A percentile compares a stretch with the other conserved stretches of the same genome.
phyloP scores from a whole-genome alignment of 2,329 filamentous ascomycete genomes.

The Exophiala aquamarina region DNA sequence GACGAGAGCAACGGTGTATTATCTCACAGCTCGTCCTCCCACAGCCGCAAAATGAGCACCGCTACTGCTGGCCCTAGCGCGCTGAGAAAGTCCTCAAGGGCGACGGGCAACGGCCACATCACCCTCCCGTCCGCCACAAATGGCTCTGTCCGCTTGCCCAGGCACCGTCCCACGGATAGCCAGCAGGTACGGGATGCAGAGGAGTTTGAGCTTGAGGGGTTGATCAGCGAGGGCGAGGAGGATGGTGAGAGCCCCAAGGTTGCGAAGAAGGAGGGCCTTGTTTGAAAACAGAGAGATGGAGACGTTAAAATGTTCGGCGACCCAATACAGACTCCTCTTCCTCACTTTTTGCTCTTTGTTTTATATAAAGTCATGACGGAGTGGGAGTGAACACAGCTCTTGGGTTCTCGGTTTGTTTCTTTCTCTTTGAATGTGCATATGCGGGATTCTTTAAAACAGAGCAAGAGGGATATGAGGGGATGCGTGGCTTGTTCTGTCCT shows the following conservation, averaged over 20 bases:
- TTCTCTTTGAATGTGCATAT: no score
- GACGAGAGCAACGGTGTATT: constrained; percentile 26
- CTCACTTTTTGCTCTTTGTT: no score
- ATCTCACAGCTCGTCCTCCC: constrained; percentile 1
- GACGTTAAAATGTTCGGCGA: no score
- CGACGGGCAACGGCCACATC: constrained; percentile 28
- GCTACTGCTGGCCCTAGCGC: constrained; percentile 20
- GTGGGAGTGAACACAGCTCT: no score
- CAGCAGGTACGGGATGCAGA: constrained; percentile 73
- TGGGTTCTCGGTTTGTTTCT: no score
- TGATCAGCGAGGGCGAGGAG: constrained; percentile 86
- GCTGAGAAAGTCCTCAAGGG: constrained; percentile 10
- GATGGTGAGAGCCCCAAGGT: constrained; percentile 38
- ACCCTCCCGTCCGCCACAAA: constrained; percentile 16
- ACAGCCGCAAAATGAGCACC: constrained; percentile 8
- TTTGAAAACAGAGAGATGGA: background rate
- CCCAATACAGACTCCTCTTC: no score
- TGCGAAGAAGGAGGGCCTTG: constrained; percentile 16
- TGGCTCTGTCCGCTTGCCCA: constrained; percentile 18
- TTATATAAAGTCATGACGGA: no score
- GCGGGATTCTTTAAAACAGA: no score
- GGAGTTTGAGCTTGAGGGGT: constrained; percentile 87
- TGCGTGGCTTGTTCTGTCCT: no score
- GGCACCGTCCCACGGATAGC: constrained; percentile 26
- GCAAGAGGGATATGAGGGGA: no score